Conservation (phyloP, 2,329 filamentous ascomycete species). For the Paecilomyces sp. region DNA sequence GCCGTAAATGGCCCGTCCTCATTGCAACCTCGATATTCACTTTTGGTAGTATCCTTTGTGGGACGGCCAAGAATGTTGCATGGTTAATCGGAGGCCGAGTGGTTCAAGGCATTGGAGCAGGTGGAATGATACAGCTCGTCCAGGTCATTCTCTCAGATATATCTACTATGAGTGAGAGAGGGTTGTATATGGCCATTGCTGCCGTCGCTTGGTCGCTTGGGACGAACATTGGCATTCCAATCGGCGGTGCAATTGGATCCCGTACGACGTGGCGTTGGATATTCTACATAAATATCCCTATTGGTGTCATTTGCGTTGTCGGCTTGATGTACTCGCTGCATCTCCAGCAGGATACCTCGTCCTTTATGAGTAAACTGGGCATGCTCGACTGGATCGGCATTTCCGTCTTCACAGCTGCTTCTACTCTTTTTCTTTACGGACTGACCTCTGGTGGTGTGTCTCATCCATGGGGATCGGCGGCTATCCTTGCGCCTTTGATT, state of each 20-base stretch:
- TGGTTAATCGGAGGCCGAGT: slow-evolving; percentile 48
- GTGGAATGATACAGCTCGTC: slow-evolving; percentile 36
- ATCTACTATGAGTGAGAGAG: slow-evolving; percentile 42
- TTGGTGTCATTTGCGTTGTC: slow-evolving; percentile 22
- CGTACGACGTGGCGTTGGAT: slow-evolving; percentile 19
- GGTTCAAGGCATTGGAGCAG: slow-evolving; percentile 46
- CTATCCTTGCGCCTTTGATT: not conserved
- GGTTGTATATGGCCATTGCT: slow-evolving; percentile 34
- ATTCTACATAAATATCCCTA: slow-evolving; percentile 24
- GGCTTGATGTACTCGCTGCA: not conserved
- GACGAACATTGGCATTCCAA: slow-evolving; percentile 24
- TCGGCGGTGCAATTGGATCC: slow-evolving; percentile 13
- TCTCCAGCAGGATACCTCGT: not conserved
- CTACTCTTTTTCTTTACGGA: not conserved
- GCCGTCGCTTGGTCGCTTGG: slow-evolving; percentile 36
- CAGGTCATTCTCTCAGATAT: slow-evolving; percentile 47
- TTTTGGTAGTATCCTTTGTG: slow-evolving; percentile 6
- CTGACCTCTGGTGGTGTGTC: not conserved
- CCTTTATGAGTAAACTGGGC: not conserved
- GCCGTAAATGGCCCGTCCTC: slow-evolving; percentile 5
- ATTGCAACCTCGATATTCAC: slow-evolving; percentile 2
- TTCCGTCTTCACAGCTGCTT: not conserved
- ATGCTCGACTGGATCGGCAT: not conserved
- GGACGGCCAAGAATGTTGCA: slow-evolving; percentile 3
- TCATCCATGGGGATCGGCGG: not conserved